Evolutionary conservation across 2,329 filamentous ascomycete genomes (phyloP), one percentile per base, ranked within the genome.

Genomic region (Myriosclerotinia curreyana): DNA sequence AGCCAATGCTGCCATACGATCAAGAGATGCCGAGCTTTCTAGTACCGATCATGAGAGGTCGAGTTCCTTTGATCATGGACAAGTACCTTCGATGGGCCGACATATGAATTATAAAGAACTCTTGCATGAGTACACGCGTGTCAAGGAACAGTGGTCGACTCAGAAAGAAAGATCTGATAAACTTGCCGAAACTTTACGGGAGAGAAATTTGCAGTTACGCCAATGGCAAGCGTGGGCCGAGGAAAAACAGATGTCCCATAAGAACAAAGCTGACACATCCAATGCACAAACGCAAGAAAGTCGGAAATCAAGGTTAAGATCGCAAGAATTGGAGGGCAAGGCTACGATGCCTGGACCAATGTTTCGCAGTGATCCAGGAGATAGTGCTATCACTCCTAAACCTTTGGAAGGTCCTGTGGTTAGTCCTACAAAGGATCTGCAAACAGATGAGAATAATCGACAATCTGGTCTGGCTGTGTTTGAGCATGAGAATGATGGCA

Each of bases 1-100:
- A 2, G 48, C 69, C 31, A 60, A 68, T 36, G 58, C 64, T 4
- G 22, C 66, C 6, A 52, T 62, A 59, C 61, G 58, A 64, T 34
- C 54, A 17, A 49, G 64, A 36, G 54, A 63, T 36, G 17, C 14
- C 2, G 36, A 48, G 31, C n/a, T 53, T 42, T 36, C 49, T 53
- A 60, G 55, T 28, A 53, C 48, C 11, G 62, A 51, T 15, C 38
- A 60, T 31, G 48, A 64, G 9, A 60, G 40, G n/a, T 31, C 55
- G 6, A 44, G 40, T n/a, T 50, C 46, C 4, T 42, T 49, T 44
- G 44, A 42, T 11, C 31, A 31, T 38, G 40, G 44, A 17, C 11
- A 28, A 34, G 12, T 34, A n/a, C 14, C 51, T 40, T 28, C 52
- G 17, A 40, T n/a, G 14, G 22, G 34, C 15, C 40, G 60, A 5